A percentile compares a stretch with the other conserved stretches of the same genome.
phyloP scores from a whole-genome alignment of 2,329 filamentous ascomycete genomes.

The Aspergillus hiratsukae region DNA sequence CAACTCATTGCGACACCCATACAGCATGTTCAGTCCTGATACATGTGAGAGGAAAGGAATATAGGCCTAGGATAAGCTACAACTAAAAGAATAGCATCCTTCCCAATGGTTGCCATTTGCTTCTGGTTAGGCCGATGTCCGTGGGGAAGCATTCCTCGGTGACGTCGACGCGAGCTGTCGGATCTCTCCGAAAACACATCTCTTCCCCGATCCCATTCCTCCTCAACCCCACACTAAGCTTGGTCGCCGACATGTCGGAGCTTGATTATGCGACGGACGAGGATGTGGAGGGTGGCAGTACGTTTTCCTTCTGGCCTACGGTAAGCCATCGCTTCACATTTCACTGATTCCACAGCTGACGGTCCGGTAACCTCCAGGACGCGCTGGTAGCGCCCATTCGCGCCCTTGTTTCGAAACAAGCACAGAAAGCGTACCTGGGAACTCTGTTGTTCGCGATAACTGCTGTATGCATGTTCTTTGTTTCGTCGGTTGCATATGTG shows the following conservation, averaged over 20 bases:
- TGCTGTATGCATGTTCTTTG: constrained; percentile 51
- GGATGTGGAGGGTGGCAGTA: constrained; percentile 4
- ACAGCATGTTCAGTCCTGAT: neutral
- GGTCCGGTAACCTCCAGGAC: constrained; percentile 39
- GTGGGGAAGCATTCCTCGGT: constrained; percentile 1
- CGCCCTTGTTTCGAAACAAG: constrained; percentile 55
- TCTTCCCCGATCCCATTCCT: neutral
- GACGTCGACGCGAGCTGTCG: constrained; percentile 13
- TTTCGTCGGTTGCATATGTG: constrained; percentile 58
- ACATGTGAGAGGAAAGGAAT: neutral
- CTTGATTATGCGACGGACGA: constrained; percentile 8
- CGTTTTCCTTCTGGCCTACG: constrained; percentile 9
- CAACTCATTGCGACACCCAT: neutral
- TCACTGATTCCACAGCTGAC: constrained; percentile 13
- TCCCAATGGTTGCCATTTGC: neutral
- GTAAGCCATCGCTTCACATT: constrained; percentile 9
- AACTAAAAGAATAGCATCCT: neutral
- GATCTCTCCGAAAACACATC: neutral
- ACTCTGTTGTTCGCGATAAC: constrained; percentile 52
- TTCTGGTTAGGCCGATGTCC: neutral
- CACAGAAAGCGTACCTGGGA: constrained; percentile 62
- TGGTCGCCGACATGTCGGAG: constrained; percentile 11
- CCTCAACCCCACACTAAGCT: neutral
- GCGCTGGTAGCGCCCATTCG: constrained; percentile 51
- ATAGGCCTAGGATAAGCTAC: too few relatives aligned